phyloP scores from a whole-genome alignment of 495 filamentous ascomycete species.

The Penicillium herquei region DNA sequence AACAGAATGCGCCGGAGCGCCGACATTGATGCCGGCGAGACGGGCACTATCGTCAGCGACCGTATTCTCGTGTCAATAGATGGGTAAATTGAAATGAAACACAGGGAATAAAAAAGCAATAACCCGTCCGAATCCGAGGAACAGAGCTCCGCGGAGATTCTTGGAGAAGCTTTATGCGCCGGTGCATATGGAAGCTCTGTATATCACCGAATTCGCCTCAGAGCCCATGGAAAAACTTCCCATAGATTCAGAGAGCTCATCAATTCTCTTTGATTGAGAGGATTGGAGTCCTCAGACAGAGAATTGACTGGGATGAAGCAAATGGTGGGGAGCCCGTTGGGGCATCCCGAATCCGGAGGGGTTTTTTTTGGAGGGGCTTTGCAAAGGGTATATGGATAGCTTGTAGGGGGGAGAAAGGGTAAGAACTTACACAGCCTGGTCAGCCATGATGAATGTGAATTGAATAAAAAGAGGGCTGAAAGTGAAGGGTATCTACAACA shows the following conservation, averaged over 20 bases:
- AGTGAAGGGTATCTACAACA: conserved; percentile 22
- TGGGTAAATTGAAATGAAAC: conserved; percentile 16
- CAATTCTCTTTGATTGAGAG: background rate
- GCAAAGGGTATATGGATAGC: background rate
- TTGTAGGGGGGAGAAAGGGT: conserved; percentile 12
- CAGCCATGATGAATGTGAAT: conserved; percentile 32
- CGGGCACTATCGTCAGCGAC: conserved; percentile 75
- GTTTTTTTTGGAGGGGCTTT: background rate
- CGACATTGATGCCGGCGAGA: conserved; percentile 80
- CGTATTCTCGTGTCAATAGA: conserved; percentile 44
- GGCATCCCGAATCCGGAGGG: conserved; percentile 1
- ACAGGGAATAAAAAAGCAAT: background rate
- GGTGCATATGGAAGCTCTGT: no score
- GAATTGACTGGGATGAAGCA: background rate
- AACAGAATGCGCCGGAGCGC: conserved; percentile 55
- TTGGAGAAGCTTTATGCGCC: background rate
- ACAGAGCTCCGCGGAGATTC: conserved; percentile 1
- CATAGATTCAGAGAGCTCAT: no score
- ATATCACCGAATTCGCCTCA: background rate
- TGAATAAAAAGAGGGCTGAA: conserved; percentile 13
- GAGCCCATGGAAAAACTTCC: background rate
- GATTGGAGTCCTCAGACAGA: conserved; percentile 3
- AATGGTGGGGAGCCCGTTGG: conserved; percentile 9
- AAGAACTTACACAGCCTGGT: conserved; percentile 58
- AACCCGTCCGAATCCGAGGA: conserved; percentile 13